Percentiles rank a stretch among this genome's conserved stretches.
Evolutionary conservation across 306 rosid species (phyloP).

Genomic region (Quercus gilva): DNA sequence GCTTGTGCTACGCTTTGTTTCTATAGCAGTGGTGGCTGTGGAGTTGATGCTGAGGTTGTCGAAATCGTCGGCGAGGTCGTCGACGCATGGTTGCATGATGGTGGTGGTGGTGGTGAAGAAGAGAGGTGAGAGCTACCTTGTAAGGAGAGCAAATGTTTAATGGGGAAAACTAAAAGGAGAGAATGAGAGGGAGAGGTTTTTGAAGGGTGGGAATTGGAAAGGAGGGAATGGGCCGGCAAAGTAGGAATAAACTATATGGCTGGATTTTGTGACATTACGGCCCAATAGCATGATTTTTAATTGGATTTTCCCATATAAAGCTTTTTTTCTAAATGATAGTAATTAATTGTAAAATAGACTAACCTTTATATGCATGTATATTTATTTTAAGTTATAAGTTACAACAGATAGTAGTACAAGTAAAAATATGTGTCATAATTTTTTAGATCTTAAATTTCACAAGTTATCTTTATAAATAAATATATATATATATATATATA

Average conservation of each 20-base stretch:
- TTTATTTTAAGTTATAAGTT: too few relatives aligned
- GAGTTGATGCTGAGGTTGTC: conserved; percentile 22
- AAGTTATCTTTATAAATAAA: too few relatives aligned
- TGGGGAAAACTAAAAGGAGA: neutral
- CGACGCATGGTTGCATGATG: conserved; percentile 15
- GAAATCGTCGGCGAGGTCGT: conserved; percentile 11
- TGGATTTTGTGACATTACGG: neutral
- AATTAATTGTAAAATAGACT: too few relatives aligned
- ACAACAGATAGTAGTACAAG: too few relatives aligned
- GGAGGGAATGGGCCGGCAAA: conserved; percentile 17
- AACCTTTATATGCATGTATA: too few relatives aligned
- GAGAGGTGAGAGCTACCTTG: neutral
- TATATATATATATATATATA: too few relatives aligned
- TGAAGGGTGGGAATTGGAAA: conserved; percentile 3
- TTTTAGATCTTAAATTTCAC: too few relatives aligned
- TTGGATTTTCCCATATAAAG: too few relatives aligned
- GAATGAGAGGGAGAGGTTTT: conserved; percentile 14
- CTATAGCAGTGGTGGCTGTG: neutral
- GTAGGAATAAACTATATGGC: neutral
- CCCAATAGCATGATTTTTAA: neutral
- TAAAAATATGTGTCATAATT: too few relatives aligned
- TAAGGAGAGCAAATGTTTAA: neutral
- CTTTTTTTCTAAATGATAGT: too few relatives aligned
- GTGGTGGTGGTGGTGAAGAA: neutral
- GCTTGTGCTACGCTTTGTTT: conserved; percentile 18